A percentile compares a stretch with the other conserved stretches of the same genome.
Evolutionary conservation across 129 eudicot genomes (phyloP).

Genomic region (Tagetes patula): DNA sequence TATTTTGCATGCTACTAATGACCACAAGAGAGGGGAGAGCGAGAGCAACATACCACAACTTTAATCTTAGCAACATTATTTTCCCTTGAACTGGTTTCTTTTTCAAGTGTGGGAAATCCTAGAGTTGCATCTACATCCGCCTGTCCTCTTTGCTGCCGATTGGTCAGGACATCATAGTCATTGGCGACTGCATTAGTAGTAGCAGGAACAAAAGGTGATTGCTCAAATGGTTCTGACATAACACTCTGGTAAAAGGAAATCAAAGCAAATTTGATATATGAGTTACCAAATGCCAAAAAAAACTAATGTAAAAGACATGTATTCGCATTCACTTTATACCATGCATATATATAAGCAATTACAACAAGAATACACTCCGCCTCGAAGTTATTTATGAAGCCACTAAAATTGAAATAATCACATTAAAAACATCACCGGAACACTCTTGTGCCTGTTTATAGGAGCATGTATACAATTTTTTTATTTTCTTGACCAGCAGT

Average conservation of each 20-base stretch:
- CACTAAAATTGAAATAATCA: neutral
- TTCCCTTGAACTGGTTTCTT: conserved; percentile 71
- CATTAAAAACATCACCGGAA: neutral
- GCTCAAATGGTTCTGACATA: conserved; percentile 85
- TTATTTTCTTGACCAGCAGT: no score
- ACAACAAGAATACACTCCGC: neutral
- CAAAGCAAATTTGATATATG: neutral
- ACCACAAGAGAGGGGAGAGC: neutral
- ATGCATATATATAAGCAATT: conserved; percentile 8
- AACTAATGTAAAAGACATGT: neutral
- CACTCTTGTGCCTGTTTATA: conserved; percentile 1
- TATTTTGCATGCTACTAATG: neutral
- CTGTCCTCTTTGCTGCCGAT: conserved; percentile 61
- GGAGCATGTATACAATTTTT: neutral
- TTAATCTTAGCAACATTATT: conserved; percentile 91
- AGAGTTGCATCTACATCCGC: conserved; percentile 55
- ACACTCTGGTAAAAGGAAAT: conserved; percentile 61
- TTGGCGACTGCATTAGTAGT: conserved; percentile 49
- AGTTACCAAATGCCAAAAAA: conserved; percentile 19
- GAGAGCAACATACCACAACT: conserved; percentile 75
- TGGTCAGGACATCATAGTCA: conserved; percentile 48
- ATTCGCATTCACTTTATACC: neutral
- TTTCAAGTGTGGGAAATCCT: conserved; percentile 49
- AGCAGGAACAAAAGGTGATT: conserved; percentile 74
- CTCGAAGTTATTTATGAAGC: neutral